Evolutionary conservation across 1,284 basidiomycete species (phyloP).

Genomic region (Rhodotorula sp.): DNA sequence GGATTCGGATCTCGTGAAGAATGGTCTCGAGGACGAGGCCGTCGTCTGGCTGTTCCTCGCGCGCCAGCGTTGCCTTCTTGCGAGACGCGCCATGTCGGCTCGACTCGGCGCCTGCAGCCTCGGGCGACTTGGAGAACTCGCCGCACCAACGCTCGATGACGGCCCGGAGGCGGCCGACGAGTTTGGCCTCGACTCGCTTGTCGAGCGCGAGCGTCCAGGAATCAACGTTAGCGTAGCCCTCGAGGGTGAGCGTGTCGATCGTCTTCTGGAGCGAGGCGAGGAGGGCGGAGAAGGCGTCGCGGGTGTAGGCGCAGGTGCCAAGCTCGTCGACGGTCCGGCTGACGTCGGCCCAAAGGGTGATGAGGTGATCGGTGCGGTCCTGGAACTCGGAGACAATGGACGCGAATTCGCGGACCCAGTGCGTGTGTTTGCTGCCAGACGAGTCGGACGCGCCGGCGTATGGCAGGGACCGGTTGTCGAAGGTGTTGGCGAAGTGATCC

Average conservation of each 20-base stretch:
- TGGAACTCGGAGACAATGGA: slow-evolving; percentile 76
- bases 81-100: neutral
- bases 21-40: slow-evolving; percentile 74
- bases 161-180: slow-evolving; percentile 72
- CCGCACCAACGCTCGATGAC: slow-evolving; percentile 84
- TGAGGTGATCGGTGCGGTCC: slow-evolving; percentile 92
- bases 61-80: neutral
- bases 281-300: slow-evolving; percentile 74
- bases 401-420: slow-evolving; percentile 92
- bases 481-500: slow-evolving; percentile 94
- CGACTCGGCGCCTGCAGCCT: neutral
- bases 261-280: slow-evolving; percentile 81
- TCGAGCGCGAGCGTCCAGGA: slow-evolving; percentile 91
- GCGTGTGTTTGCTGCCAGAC: slow-evolving; percentile 75
- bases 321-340: slow-evolving; percentile 80
- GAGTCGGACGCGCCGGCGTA: slow-evolving; percentile 43
- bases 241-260: slow-evolving; percentile 91
- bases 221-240: slow-evolving; percentile 97
- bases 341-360: slow-evolving; percentile 87
- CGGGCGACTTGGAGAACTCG: slow-evolving; percentile 61
- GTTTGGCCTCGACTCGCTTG: slow-evolving; percentile 75
- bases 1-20: slow-evolving; percentile 92
- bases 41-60: slow-evolving; percentile 56
- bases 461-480: slow-evolving; percentile 59
- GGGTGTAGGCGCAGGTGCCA: slow-evolving; percentile 76